These are phyloP conservation scores for Mycena albidolilacea DNA, from an alignment of 768 basidiomycete genomes.

Conservation along the genomic window DNA sequence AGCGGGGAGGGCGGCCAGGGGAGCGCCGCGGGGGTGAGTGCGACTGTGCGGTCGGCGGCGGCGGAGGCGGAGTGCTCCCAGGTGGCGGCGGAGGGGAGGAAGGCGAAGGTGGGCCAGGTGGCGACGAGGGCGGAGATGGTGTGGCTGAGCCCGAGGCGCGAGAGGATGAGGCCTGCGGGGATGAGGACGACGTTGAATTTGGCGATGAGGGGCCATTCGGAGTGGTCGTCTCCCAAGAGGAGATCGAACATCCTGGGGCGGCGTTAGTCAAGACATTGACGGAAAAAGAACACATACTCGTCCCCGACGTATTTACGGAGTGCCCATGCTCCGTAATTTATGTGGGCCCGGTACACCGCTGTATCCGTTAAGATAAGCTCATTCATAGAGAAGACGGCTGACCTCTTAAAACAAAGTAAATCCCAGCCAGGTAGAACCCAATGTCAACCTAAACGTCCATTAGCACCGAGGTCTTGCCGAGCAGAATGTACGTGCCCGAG, in stretches of 20 bases:
- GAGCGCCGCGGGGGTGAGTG: constrained; percentile 18
- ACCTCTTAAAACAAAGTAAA: constrained; percentile 75
- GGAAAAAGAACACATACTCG: constrained; percentile 60
- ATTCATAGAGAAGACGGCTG: constrained; percentile 43
- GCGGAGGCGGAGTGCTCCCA: constrained; percentile 50
- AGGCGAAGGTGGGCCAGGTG: constrained; percentile 60
- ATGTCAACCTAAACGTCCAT: constrained; percentile 51
- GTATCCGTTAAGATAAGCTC: background rate
- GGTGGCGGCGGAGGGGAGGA: constrained; percentile 49
- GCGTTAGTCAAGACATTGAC: background rate
- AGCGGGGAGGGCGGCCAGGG: constrained; percentile 75
- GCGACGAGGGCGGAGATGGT: constrained; percentile 63
- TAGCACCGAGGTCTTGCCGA: background rate
- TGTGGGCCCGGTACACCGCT: constrained; percentile 65
- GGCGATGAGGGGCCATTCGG: constrained; percentile 83
- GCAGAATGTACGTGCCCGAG: constrained; percentile 50
- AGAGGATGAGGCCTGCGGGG: constrained; percentile 75
- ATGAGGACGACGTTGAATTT: constrained; percentile 83
- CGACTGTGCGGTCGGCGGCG: constrained; percentile 48
- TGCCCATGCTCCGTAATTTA: constrained; percentile 82
- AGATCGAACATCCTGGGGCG: constrained; percentile 69
- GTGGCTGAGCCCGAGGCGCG: constrained; percentile 63
- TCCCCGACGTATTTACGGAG: constrained; percentile 77
- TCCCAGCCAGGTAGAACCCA: constrained; percentile 62
- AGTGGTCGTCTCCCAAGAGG: constrained; percentile 77